Evolutionary conservation across 2,329 filamentous ascomycete species (phyloP).

Genomic region (Fusarium sp.): DNA sequence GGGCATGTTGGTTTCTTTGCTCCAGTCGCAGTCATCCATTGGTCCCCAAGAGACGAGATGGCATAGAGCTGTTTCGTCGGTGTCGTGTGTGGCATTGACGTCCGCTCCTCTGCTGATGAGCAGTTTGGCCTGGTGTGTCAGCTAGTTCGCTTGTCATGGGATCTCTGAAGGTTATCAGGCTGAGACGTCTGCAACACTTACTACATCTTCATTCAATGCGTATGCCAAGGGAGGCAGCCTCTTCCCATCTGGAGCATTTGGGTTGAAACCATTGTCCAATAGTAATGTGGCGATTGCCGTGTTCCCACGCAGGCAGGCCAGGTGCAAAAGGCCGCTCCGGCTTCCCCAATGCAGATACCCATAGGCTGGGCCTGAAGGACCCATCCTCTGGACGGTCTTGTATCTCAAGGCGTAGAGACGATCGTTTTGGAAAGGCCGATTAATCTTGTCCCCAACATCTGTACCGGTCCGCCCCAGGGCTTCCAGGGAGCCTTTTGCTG

Average conservation of each 20-base stretch:
- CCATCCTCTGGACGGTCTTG: neutral
- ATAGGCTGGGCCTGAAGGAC: neutral
- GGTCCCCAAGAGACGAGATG: slow-evolving; percentile 19
- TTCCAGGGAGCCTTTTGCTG: slow-evolving; percentile 20
- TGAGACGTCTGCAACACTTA: neutral
- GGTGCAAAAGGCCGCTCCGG: slow-evolving; percentile 22
- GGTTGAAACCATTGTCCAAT: slow-evolving; percentile 2
- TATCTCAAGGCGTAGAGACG: slow-evolving; percentile 18
- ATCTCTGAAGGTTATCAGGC: neutral
- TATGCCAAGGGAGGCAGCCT: slow-evolving; percentile 19
- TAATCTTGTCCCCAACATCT: slow-evolving; percentile 10
- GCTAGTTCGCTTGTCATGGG: neutral
- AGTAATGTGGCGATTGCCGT: slow-evolving; percentile 21
- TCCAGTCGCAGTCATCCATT: neutral
- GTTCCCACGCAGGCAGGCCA: slow-evolving; percentile 35
- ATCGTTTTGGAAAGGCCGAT: slow-evolving; percentile 6
- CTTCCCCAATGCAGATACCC: slow-evolving; percentile 21
- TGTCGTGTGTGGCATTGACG: slow-evolving; percentile 1
- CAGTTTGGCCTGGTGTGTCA: slow-evolving; percentile 2
- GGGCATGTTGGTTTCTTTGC: slow-evolving; percentile 8
- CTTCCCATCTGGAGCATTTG: slow-evolving; percentile 8
- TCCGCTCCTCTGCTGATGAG: slow-evolving; percentile 20
- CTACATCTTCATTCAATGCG: slow-evolving; percentile 26
- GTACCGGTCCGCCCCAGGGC: neutral
- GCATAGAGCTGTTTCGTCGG: slow-evolving; percentile 24